Evolutionary conservation across 768 basidiomycete species (phyloP).

Genomic region (Pleurotus eryngii): DNA sequence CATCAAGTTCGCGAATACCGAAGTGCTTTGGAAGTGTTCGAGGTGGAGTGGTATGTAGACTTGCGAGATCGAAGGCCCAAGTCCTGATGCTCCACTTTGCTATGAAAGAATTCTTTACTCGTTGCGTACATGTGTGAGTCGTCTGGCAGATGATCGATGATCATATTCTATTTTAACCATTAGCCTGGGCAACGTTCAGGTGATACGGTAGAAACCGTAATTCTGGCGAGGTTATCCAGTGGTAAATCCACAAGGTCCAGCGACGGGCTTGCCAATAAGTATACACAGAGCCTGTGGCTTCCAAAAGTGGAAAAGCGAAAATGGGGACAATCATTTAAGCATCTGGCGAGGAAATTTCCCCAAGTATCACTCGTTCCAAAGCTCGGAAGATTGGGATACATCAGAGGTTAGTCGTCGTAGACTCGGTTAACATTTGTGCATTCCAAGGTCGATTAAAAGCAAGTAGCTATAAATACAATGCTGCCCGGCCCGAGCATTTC

Average conservation of each 20-base stretch:
- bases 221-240: constrained; percentile 6
- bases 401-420: not conserved
- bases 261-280: too few species aligned
- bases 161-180: not conserved
- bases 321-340: too few species aligned
- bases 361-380: too few species aligned
- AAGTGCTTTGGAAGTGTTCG: not conserved
- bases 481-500: too few species aligned
- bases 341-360: too few species aligned
- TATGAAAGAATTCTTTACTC: not conserved
- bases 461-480: too few species aligned
- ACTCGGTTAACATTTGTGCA: not conserved
- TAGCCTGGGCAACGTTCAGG: not conserved
- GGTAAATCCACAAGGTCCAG: not conserved
- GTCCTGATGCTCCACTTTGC: not conserved
- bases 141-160: not conserved
- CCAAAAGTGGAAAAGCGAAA: too few species aligned
- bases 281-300: not conserved
- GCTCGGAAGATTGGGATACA: too few species aligned
- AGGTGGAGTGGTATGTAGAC: not conserved
- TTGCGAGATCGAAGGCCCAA: not conserved
- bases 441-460: too few species aligned
- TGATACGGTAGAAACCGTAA: not conserved
- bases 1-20: not conserved
- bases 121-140: not conserved